Evolutionary conservation across 306 rosid species (phyloP).

Genomic region (Oxytropis ochrocephala): DNA sequence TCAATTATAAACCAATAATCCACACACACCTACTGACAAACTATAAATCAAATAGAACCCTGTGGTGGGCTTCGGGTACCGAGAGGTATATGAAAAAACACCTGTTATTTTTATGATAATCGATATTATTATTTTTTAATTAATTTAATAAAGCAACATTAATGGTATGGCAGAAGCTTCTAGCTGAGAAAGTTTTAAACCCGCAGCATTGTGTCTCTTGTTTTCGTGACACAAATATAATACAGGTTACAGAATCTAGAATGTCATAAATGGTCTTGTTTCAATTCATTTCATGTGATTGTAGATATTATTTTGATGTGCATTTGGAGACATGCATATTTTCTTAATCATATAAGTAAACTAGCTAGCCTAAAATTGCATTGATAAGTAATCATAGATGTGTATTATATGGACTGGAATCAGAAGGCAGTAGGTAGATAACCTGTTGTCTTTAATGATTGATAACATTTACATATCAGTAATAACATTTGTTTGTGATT

Average conservation of each 20-base stretch:
- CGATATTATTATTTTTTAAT: not conserved
- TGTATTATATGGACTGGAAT: not conserved
- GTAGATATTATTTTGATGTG: not conserved
- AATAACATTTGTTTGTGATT: not conserved
- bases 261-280: conserved; percentile 18
- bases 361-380: not conserved
- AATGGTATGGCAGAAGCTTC: conserved; percentile 13
- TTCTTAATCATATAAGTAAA: conserved; percentile 4
- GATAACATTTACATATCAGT: not conserved
- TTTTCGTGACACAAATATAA: conserved; percentile 11
- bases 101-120: not conserved
- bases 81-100: conserved; percentile 23
- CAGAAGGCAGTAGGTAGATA: conserved; percentile 12
- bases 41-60: conserved; percentile 4
- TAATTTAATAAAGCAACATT: not conserved
- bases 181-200: conserved; percentile 12
- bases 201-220: conserved; percentile 19
- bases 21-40: conserved; percentile 20
- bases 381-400: not conserved
- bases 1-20: conserved; percentile 9
- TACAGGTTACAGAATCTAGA: conserved; percentile 24
- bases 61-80: conserved; percentile 29
- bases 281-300: conserved; percentile 18
- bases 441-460: not conserved
- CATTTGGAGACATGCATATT: conserved; percentile 20